These are phyloP conservation scores for Hanseniaspora thailandica DNA, from an alignment of 805 yeast species.

Conservation along the genomic window DNA sequence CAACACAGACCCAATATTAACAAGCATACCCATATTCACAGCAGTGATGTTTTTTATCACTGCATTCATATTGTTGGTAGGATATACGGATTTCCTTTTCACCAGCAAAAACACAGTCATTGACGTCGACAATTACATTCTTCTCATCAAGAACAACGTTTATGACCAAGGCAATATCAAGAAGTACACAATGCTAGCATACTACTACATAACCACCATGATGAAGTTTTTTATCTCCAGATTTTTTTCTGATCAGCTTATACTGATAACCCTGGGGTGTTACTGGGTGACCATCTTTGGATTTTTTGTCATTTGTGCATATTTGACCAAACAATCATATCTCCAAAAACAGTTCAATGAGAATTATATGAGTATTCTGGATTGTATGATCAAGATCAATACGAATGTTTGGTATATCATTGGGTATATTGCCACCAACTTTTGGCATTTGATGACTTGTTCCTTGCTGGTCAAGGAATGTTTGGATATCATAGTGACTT, in stretches of 20 bases:
- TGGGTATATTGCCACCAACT: background rate
- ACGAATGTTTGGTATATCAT: background rate
- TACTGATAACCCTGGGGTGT: background rate
- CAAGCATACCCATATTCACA: background rate
- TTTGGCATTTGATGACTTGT: background rate
- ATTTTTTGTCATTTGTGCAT: background rate
- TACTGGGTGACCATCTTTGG: background rate
- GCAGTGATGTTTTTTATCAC: background rate
- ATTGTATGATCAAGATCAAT: background rate
- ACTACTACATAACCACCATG: background rate
- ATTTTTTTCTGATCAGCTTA: background rate
- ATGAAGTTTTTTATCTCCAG: background rate
- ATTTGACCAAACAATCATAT: no score
- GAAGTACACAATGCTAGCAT: background rate
- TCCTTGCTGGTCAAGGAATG: background rate
- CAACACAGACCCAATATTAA: background rate
- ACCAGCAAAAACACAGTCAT: constrained; percentile 1
- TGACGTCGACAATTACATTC: background rate
- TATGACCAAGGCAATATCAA: background rate
- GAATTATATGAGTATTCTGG: background rate
- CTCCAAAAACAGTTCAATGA: background rate
- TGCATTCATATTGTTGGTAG: background rate
- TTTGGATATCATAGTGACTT: background rate
- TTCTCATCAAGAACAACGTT: background rate
- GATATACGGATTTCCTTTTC: background rate